Evolutionary conservation across 129 eudicot genomes (phyloP), one percentile per base, ranked within the genome.

Genomic region (Pulicaria dysenterica): DNA sequence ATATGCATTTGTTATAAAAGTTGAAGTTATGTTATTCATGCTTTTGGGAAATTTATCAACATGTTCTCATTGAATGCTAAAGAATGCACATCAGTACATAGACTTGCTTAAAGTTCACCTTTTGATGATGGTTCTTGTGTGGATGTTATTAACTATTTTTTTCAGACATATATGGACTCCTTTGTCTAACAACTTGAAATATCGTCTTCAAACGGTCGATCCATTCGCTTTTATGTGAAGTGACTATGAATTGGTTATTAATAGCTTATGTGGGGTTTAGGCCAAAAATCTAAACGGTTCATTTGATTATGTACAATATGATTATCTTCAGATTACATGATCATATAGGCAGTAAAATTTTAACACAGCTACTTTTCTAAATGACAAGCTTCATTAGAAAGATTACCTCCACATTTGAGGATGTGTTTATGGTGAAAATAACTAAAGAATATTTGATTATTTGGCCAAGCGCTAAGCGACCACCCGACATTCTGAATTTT

Each of bases 1-100:
- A 42, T 7, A 8, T 34, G 76, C 45, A 41, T 70, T 37, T 57
- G 17, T 43, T 58, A 43, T 57, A 36, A 36, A 44, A 72, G 55
- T 44, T 24, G 53, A 31, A 46, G 42, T 65, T 45, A 10, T 45
- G 10, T 19, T 44, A 10, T 65, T 40, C 51, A 15, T 50, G 34
- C 49, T 51, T 69, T 36, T 69, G 13, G 7, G 36, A 48, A 34
- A 44, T 14, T 39, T 38, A 8, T 41, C 49, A 67, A 3, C 7
- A 1, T 36, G 58, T 67, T 31, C 49, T 34, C 12, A 8, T n/a
- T 47, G 34, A 13, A 40, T 54, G 44, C 17, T 36, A 34, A 24
- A n/a, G 57, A 56, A 13, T 43, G 49, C 6, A n/a, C 3, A 24
- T 24, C 31, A 2, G 31, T n/a, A n/a, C n/a, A 8, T 40, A 41